Percentiles rank a stretch among this genome's conserved stretches.
Evolutionary conservation across 2,329 filamentous ascomycete genomes (phyloP).

Genomic region (Chaetothyriales sp.): DNA sequence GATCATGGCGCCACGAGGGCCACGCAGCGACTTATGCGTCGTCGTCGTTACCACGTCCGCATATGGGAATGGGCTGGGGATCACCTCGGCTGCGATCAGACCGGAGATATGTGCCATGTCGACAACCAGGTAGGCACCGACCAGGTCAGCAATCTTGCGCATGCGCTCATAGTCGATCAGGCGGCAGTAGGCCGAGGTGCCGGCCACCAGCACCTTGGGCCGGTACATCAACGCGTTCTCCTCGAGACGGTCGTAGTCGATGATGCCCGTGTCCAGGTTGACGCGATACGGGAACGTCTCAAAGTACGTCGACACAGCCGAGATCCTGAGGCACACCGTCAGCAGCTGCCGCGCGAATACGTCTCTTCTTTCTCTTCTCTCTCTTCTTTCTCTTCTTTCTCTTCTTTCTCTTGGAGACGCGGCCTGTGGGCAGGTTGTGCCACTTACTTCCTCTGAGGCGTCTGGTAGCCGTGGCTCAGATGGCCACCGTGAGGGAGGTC

Average conservation of each 20-base stretch:
- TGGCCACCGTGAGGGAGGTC: constrained; percentile 90
- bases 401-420: background rate
- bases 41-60: constrained; percentile 97
- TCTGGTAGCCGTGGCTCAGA: constrained; percentile 95
- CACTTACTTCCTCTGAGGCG: constrained; percentile 61
- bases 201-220: constrained; percentile 89
- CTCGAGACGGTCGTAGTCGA: constrained; percentile 88
- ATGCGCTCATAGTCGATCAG: constrained; percentile 94
- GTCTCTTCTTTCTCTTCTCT: background rate
- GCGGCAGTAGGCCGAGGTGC: constrained; percentile 95
- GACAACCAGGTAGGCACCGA: constrained; percentile 86
- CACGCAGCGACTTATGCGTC: constrained; percentile 96
- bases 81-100: constrained; percentile 80
- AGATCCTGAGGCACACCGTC: constrained; percentile 42
- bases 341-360: background rate
- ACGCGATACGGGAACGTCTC: constrained; percentile 96
- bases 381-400: background rate
- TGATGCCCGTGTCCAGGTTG: constrained; percentile 62
- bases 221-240: constrained; percentile 84
- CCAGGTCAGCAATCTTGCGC: constrained; percentile 85
- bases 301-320: constrained; percentile 95
- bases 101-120: constrained; percentile 99
- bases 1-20: constrained; percentile 97
- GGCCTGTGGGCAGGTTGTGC: background rate
- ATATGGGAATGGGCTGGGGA: constrained; percentile 80